Base-by-base conservation (phyloP, 768 basidiomycete species). In the Sporobolomyces roseus region DNA sequence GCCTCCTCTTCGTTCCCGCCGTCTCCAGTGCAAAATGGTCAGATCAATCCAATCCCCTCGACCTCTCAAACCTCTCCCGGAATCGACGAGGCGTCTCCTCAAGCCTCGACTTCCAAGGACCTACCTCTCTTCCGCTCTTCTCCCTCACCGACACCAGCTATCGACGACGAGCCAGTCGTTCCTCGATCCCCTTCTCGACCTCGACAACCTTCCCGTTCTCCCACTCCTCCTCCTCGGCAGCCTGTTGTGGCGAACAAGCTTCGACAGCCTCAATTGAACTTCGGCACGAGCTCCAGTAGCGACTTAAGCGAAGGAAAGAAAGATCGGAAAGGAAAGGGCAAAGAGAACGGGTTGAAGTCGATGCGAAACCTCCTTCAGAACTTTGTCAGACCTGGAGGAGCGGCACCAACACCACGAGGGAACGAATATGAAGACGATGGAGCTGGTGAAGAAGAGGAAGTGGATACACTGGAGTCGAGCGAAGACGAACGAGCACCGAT, bases 341-440 rank as follows among this genome's bases (percentile, higher is more conserved):
- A 46, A 46, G 50, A 30, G 65, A 73, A 61, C 66, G 66, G 19
- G 29, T 23, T 56, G 23, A 8, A 35, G 17, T 38, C 25, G 38
- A 35, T 65, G 55, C 9, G 21, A 17, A 27, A 38, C 14, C 48
- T 43, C 14, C 30, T 68, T n/a, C 12, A 30, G 56, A 29, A 32
- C 32, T 68, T 64, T 35, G 12, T 63, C 53, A 51, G 36, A 38
- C 48, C 48, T 6, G 46, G 46, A 3, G 32, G 54, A 29, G 16
- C 48, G 21, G 16, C 36, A 25, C 27, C 29, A 33, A 5, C 29
- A 46, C 38, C 27, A 41, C 45, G 27, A n/a, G 8, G 35, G 54
- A 16, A n/a, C 35, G 56, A 32, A 36, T 46, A 49, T 5, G 48
- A 27, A 2, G 43, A 46, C 35, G 36, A 33, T 0, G 43, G 14